phyloP scores from a whole-genome alignment of 208 protist genomes.

The Trypanosoma avium region DNA sequence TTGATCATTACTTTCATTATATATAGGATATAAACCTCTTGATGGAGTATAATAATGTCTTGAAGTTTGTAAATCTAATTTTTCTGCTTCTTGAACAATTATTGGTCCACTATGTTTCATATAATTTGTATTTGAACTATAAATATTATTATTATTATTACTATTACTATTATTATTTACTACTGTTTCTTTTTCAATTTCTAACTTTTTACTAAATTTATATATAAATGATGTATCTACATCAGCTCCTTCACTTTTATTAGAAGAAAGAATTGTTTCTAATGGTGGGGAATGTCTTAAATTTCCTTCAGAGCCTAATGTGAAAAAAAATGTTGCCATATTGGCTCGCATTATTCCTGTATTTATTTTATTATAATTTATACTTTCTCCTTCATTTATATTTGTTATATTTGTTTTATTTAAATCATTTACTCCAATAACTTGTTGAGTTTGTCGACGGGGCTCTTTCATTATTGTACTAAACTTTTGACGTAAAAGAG shows the following conservation, averaged over 20 bases:
- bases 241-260: not conserved
- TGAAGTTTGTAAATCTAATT: not conserved
- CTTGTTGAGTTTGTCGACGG: not conserved
- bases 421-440: not conserved
- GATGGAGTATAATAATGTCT: not conserved
- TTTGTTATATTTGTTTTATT: not conserved
- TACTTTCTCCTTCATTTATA: not conserved
- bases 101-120: too few relatives aligned
- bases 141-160: slow-evolving; percentile 14
- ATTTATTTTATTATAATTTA: not conserved
- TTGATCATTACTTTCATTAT: not conserved
- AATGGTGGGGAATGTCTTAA: not conserved
- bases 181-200: not conserved
- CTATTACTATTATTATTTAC: slow-evolving; percentile 9
- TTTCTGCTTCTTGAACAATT: not conserved
- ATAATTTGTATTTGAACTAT: too few relatives aligned
- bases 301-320: not conserved
- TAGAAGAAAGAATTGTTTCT: not conserved
- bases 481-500: not conserved
- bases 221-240: not conserved
- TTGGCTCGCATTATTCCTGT: not conserved
- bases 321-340: not conserved
- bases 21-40: not conserved
- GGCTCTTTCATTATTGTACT: not conserved
- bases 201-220: not conserved